phyloP scores from a whole-genome alignment of 176 grass and related monocot species.

The Oryza longistaminata region DNA sequence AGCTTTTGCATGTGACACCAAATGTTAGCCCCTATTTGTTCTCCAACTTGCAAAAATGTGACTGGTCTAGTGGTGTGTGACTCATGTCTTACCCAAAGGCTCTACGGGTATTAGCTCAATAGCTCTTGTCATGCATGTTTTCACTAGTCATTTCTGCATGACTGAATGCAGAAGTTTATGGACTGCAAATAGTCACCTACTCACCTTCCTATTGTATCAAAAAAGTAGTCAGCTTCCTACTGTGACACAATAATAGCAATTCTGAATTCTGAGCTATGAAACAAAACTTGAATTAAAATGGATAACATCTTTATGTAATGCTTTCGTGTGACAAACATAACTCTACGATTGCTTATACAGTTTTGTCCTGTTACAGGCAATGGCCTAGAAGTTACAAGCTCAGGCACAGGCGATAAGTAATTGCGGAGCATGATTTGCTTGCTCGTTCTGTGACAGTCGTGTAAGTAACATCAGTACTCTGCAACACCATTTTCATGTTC shows the following conservation, averaged over 20 bases:
- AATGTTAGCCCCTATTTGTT: no score
- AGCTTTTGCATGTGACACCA: no score
- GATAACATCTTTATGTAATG: not conserved
- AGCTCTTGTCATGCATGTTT: no score
- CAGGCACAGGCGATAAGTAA: slow-evolving; percentile 28
- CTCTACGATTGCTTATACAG: not conserved
- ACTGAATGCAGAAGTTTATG: not conserved
- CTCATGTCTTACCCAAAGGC: no score
- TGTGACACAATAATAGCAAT: not conserved
- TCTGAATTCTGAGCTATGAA: not conserved
- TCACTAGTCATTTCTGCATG: no score
- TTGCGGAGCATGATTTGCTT: not conserved
- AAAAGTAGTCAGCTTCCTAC: not conserved
- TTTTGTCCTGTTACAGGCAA: slow-evolving; percentile 59
- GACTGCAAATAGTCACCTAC: not conserved
- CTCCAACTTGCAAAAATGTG: no score
- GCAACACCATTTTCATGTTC: not conserved
- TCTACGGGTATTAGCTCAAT: no score
- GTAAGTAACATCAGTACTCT: slow-evolving; percentile 17
- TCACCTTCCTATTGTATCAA: no score
- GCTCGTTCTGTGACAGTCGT: not conserved
- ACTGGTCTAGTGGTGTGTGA: no score
- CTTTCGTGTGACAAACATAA: not conserved
- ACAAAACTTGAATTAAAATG: not conserved
- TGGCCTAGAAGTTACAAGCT: slow-evolving; percentile 70